Base-by-base conservation (phyloP, 768 basidiomycete genomes). In the Lactifluus rugatus region DNA sequence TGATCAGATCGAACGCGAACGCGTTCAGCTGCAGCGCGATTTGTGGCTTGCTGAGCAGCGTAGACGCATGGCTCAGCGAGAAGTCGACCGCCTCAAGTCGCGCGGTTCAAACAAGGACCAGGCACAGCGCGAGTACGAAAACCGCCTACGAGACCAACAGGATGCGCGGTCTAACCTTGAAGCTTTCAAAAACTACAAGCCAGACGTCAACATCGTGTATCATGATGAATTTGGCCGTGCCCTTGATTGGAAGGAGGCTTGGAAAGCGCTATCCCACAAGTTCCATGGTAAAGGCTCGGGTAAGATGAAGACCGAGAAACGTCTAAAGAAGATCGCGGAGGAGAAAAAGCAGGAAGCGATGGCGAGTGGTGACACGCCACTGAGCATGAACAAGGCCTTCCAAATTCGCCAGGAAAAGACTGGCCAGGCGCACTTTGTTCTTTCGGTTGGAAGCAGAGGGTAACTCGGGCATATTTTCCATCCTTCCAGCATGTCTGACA, bases 261-360 rank as follows among this genome's bases (percentile, higher is more conserved):
- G 95, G 94, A 97, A 97, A 74, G 91, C 93, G 17, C 75, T 99
- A 44, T 93, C 90, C 45, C 96, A 99, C 70, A 89, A 91, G 69
- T 98, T 99, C 82, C 96, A 99, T 65, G 96, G 96, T 36, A 97
- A 98, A 72, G 92, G 92, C 2, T 90, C 89, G 1, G 96, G 96
- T 11, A 89, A 87, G 75, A 90, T 89, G 82, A 98, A 98, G 80
- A 93, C 87, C 23, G 95, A 97, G 77, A 97, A 97, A 71, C 80
- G 92, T 60, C 67, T 97, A 63, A 93, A 94, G 81, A 93, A 89
- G 76, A 97, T 98, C 63, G 89, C 85, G n/a, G 94, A 98, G 66
- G 96, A 99, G 76, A 83, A 87, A 71, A 97, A 96, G 77, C 81
- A 92, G 69, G 82, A 83, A 58, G 88, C 93, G 10, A 97, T 97